These are phyloP conservation scores for Rhizophagus clarus DNA, from an alignment of 192 early-diverging fungal species.

Conservation along the genomic window DNA sequence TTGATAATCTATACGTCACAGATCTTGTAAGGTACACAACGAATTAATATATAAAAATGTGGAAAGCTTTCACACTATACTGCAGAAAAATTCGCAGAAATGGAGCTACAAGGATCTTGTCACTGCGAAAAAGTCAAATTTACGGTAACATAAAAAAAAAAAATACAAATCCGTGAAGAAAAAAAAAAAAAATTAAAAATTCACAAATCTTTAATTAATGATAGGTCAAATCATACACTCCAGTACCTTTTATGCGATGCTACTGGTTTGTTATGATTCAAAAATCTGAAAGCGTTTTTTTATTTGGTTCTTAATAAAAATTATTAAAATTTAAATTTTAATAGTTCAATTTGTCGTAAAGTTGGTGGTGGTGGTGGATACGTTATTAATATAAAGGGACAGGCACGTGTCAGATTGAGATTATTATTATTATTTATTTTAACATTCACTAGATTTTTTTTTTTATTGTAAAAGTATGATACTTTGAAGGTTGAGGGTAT, in stretches of 20 bases:
- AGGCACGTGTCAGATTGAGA: slow-evolving; percentile 7
- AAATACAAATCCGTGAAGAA: not conserved
- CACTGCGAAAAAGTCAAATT: slow-evolving; percentile 63
- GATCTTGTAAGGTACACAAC: not conserved
- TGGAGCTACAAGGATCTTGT: slow-evolving; percentile 62
- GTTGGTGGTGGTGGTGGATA: slow-evolving; percentile 62
- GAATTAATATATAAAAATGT: not conserved
- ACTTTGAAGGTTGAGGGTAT: slow-evolving; percentile 40
- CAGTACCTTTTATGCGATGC: slow-evolving; percentile 60
- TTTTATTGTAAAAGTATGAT: slow-evolving; percentile 26
- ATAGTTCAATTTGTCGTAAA: slow-evolving; percentile 66
- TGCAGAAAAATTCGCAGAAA: not conserved
- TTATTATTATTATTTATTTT: not conserved
- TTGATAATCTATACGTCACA: no score
- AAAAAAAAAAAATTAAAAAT: not conserved
- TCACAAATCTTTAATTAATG: not conserved
- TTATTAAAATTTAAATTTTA: not conserved
- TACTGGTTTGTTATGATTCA: slow-evolving; percentile 44
- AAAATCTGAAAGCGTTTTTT: not conserved
- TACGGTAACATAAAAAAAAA: slow-evolving; percentile 27
- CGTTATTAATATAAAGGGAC: slow-evolving; percentile 57
- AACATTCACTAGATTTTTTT: not conserved
- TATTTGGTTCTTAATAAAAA: not conserved
- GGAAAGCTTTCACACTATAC: not conserved
- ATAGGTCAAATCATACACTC: slow-evolving; percentile 44